Conservation (phyloP, 2,329 filamentous ascomycete species). For the Aspergillus bombycis region DNA sequence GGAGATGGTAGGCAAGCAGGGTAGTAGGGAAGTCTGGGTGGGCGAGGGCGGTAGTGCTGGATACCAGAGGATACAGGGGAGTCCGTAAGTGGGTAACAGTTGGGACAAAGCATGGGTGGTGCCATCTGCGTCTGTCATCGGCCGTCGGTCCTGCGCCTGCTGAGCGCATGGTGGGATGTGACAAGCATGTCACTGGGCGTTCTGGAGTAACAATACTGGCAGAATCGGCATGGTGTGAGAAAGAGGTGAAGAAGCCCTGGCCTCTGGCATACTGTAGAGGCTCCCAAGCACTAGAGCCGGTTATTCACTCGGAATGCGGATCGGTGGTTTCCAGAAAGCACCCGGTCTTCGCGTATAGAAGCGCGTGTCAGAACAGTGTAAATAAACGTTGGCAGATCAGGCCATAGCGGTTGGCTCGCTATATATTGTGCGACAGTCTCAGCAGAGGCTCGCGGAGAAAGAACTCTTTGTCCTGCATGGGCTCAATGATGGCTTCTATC, state of each 20-base stretch:
- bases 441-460: neutral
- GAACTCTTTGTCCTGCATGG: neutral
- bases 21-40: conserved; percentile 45
- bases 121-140: neutral
- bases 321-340: neutral
- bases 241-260: neutral
- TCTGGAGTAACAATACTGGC: neutral
- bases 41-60: conserved; percentile 36
- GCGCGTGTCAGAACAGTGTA: neutral
- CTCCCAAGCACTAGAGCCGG: neutral
- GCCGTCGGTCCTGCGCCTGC: neutral
- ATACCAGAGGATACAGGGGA: conserved; percentile 41
- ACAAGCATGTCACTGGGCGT: neutral
- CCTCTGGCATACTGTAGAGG: neutral
- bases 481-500: neutral
- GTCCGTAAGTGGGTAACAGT: conserved; percentile 34
- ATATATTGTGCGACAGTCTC: neutral
- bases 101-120: conserved; percentile 15
- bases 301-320: neutral
- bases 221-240: neutral
- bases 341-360: no score
- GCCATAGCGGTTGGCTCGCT: neutral
- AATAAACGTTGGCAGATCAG: neutral
- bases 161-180: neutral
- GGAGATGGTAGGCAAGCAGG: conserved; percentile 44